phyloP scores from a whole-genome alignment of 106 monocot genomes.

The Posidonia australis region DNA sequence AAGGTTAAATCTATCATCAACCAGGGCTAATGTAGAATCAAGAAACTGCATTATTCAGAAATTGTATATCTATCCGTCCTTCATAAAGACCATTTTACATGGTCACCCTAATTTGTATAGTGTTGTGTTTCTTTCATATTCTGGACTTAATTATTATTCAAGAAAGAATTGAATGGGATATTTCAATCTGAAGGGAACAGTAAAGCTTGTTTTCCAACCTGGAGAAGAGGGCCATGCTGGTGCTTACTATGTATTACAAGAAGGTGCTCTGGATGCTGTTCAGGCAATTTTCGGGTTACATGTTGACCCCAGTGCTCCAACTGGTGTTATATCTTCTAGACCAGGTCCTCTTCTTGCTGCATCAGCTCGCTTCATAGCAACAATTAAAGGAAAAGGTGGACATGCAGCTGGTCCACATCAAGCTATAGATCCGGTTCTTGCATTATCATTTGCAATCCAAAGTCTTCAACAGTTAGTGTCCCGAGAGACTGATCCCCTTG shows the following conservation, averaged over 20 bases:
- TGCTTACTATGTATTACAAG: conserved; percentile 47
- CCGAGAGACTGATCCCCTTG: conserved; percentile 3
- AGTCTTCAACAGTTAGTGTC: conserved; percentile 29
- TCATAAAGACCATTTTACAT: too few species aligned
- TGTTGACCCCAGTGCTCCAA: conserved; percentile 22
- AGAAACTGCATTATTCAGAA: background rate
- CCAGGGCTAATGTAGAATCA: background rate
- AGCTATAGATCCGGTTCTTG: conserved; percentile 40
- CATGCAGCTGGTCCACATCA: conserved; percentile 49
- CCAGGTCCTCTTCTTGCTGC: conserved; percentile 48
- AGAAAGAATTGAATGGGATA: too few species aligned
- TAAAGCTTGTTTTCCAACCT: conserved; percentile 75
- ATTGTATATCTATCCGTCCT: too few species aligned
- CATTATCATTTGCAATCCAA: conserved; percentile 42
- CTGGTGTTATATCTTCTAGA: conserved; percentile 25
- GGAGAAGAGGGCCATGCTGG: conserved; percentile 57
- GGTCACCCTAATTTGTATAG: too few species aligned
- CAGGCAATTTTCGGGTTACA: conserved; percentile 53
- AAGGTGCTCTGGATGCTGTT: conserved; percentile 36
- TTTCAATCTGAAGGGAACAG: conserved; percentile 37
- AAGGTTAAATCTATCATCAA: conserved; percentile 25
- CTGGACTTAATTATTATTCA: too few species aligned
- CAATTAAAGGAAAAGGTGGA: conserved; percentile 43
- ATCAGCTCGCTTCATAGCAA: conserved; percentile 39
- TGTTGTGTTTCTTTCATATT: background rate